Percentiles rank a stretch among this genome's conserved stretches.
Conservation (phyloP, 306 rosid species). For the Quercus mongolica region DNA sequence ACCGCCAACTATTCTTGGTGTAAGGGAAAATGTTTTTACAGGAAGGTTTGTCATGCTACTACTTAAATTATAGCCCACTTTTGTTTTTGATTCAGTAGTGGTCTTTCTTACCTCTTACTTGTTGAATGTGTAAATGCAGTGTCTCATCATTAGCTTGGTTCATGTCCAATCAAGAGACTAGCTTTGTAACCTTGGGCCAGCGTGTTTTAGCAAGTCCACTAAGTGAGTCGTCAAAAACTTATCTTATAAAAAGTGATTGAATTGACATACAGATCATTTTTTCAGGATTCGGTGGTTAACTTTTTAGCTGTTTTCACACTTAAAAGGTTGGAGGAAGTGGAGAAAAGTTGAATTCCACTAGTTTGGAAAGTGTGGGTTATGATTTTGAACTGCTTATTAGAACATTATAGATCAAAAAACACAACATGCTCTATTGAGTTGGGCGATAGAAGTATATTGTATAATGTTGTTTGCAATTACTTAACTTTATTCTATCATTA, state of each 20-base stretch:
- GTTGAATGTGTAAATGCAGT: constrained; percentile 51
- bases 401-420: background rate
- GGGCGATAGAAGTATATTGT: background rate
- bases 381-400: background rate
- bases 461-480: background rate
- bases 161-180: constrained; percentile 99
- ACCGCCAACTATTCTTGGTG: constrained; percentile 90
- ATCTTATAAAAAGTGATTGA: background rate
- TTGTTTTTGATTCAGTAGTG: constrained; percentile 10
- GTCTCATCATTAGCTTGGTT: constrained; percentile 98
- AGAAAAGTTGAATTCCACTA: background rate
- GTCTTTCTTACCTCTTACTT: constrained; percentile 20
- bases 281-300: background rate
- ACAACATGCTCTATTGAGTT: background rate
- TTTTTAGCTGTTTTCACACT: background rate
- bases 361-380: background rate
- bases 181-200: constrained; percentile 96
- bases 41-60: constrained; percentile 72
- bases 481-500: background rate
- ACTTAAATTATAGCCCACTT: constrained; percentile 6
- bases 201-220: constrained; percentile 90
- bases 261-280: background rate
- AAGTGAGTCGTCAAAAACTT: constrained; percentile 57
- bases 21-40: constrained; percentile 93
- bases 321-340: background rate